Base-by-base conservation (phyloP, 2,329 filamentous ascomycete species). In the Fusarium sacchari region DNA sequence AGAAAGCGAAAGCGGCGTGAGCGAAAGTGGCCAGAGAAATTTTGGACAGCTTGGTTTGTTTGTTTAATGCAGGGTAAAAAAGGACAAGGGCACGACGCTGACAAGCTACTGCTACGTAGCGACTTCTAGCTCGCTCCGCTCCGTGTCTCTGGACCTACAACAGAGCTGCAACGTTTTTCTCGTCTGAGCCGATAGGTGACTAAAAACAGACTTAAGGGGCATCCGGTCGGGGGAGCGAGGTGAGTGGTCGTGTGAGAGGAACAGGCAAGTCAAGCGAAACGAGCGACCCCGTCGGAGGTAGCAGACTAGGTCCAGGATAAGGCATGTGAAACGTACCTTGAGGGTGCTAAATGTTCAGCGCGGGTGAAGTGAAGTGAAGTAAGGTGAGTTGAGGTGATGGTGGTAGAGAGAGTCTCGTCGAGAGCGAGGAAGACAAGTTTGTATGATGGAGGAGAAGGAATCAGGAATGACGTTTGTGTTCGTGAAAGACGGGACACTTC, bases 1-100 rank as follows among this genome's bases (percentile, higher is more conserved):
- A 66, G 63, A 58, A 60, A 75, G 40, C 65, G 62, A 76, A 72
- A 62, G 67, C 72, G 64, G 49, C 69, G 76, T 77, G 70, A 77
- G 72, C 57, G 64, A 75, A 76, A 75, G 76, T 77, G 76, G 74
- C 74, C 76, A 74, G 70, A 77, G 72, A 64, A 76, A 50, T 76
- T 75, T 70, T 71, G 52, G 61, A 60, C 43, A 60, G 60, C 32
- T 59, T 52, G 32, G n/a, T 67, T 50, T 59, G 56, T 59, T 58
- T 56, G 47, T 63, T 63, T 59, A 60, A 73, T 71, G 66, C 60
- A 60, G 67, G 70, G 66, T 57, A 67, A 37, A 55, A 64, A 68
- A 61, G 43, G 61, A 68, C 69, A 73, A 75, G 72, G 70, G 70
- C 47, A 71, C 52, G 58, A 67, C 59, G 55, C 42, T 60, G 36